Base-by-base conservation (phyloP, 148 eudicot species). In the Rhododendron williamsianum region DNA sequence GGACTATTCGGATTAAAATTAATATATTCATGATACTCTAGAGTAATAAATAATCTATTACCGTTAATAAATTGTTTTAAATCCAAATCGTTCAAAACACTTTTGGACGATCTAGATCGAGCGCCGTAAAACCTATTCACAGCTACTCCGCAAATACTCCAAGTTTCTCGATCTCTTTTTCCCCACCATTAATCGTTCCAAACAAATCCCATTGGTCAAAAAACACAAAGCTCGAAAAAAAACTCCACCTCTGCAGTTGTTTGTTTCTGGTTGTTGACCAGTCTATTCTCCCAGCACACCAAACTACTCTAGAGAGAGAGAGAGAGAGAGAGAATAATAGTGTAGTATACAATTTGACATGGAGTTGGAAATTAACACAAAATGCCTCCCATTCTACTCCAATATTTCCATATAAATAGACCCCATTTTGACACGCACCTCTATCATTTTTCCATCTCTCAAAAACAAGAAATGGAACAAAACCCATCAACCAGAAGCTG, bases 261-360 rank as follows among this genome's bases (percentile, higher is more conserved):
- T 83, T 84, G 86, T 69, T 89, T 69, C 83, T 76, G 88, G 93
- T 93, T 85, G 97, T 92, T 94, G 91, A 90, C 91, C 92, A 25
- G 90, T 93, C 95, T 73, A 89, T 90, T 93, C 85, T 80, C 84
- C 88, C 77, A 82, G 78, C 86, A 81, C 86, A 86, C 89, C 90
- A 86, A 84, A 65, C 30, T n/a, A 23, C 76, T 86, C 88, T 73
- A 33, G 35, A 76, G 49, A 83, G 41, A 85, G 65, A 52, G 35
- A 35, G 6, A 79, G 72, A 54, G 45, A 46, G 21, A 87, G 81
- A 71, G 76, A 69, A 5, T 6, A 5, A 41, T 41, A 30, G 30
- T 30, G 30, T 30, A 30, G 30, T 30, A 41, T 41, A 41, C 45
- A 41, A 41, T 5, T 41, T 41, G 45, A 41, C 45, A 41, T 41